Conservation (phyloP, 176 grass and related monocot genomes). For the Ensete ventricosum region DNA sequence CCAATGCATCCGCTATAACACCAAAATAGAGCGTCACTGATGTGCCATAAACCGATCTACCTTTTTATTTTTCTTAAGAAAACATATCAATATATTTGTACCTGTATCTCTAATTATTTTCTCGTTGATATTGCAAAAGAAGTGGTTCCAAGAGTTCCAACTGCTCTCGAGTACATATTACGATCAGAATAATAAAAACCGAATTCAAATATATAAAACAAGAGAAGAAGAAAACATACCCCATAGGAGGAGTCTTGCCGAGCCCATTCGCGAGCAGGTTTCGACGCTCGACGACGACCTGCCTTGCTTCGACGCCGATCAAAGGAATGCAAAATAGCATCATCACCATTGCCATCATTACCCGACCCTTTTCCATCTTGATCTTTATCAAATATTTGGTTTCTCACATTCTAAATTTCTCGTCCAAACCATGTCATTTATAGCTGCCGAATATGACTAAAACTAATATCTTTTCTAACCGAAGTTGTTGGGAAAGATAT, state of each 20-base stretch:
- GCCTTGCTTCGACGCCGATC: too few species aligned
- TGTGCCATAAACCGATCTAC: not conserved
- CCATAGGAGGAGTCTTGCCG: slow-evolving; percentile 69
- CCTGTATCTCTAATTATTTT: slow-evolving; percentile 60
- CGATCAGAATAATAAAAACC: not conserved
- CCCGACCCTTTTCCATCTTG: too few species aligned
- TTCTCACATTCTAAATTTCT: too few species aligned
- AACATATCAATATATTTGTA: not conserved
- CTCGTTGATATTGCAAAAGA: slow-evolving; percentile 60
- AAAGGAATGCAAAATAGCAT: too few species aligned
- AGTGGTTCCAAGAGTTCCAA: slow-evolving; percentile 98
- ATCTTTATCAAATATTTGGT: too few species aligned
- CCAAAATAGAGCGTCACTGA: not conserved
- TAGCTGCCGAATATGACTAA: too few species aligned
- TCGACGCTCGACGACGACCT: too few species aligned
- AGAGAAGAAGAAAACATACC: slow-evolving; percentile 24
- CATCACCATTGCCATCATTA: too few species aligned
- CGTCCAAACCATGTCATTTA: too few species aligned
- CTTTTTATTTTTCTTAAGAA: not conserved
- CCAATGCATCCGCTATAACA: slow-evolving; percentile 64
- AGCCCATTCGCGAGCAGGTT: slow-evolving; percentile 69
- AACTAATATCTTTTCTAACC: too few species aligned
- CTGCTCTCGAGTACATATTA: slow-evolving; percentile 10
- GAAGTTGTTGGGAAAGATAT: too few species aligned
- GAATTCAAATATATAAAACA: not conserved